Percentiles rank a stretch among this genome's conserved stretches.
Evolutionary conservation across 208 protist species (phyloP).

Genomic region (Vickermania ingenoplastis): DNA sequence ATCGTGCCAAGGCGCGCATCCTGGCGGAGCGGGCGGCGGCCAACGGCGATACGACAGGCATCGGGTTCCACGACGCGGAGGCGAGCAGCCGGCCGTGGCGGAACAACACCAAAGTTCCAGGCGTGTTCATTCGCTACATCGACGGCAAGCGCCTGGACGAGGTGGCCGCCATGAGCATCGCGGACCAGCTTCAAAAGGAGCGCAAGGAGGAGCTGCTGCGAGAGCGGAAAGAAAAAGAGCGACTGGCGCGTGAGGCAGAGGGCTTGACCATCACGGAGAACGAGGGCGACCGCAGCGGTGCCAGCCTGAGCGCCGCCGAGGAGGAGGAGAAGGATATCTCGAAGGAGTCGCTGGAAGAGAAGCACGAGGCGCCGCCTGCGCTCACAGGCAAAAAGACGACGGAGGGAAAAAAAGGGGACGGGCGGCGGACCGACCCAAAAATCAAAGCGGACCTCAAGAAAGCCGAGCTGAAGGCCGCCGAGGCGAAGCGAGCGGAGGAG

Average conservation of each 20-base stretch:
- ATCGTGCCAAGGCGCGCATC: slow-evolving; percentile 6
- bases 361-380: neutral
- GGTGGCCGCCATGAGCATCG: slow-evolving; percentile 8
- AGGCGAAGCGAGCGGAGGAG: slow-evolving; percentile 2
- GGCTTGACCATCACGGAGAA: neutral
- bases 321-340: too few relatives aligned
- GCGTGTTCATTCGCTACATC: slow-evolving; percentile 47
- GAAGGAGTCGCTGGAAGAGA: too few relatives aligned
- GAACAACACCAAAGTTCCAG: slow-evolving; percentile 21
- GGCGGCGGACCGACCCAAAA: slow-evolving; percentile 9
- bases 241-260: neutral
- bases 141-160: slow-evolving; percentile 36
- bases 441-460: slow-evolving; percentile 1
- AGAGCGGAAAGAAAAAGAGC: neutral
- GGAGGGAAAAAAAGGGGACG: slow-evolving; percentile 4
- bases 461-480: neutral
- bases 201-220: slow-evolving; percentile 4
- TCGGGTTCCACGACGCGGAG: slow-evolving; percentile 31
- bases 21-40: neutral
- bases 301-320: too few relatives aligned
- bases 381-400: neutral
- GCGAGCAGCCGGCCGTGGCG: slow-evolving; percentile 21
- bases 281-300: too few relatives aligned
- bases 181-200: slow-evolving; percentile 6
- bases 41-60: neutral